Evolutionary conservation across 768 basidiomycete species (phyloP), one percentile per base, ranked within the genome.

Genomic region (Cubamyces lactineus): DNA sequence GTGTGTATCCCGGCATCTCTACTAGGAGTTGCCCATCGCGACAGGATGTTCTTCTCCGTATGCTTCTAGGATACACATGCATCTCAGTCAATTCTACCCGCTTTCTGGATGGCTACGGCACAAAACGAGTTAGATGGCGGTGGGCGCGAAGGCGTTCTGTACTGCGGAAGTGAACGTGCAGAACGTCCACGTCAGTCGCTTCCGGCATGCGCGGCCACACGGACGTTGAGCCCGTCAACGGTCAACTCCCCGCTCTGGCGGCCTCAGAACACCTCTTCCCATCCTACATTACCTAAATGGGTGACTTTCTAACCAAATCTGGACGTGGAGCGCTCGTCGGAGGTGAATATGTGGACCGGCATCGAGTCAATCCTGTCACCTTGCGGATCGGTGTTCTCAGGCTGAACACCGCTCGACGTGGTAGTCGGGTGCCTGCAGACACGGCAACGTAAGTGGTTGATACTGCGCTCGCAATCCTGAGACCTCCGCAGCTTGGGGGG

Each of bases 11-110:
- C 21, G 16, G 11, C 43, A 40, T 19, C 30, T 41, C 7, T 48
- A 46, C 52, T 34, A 41, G 19, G 38, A 24, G 19, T 5, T 23
- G n/a, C 46, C 21, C 46, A 23, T 23, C 6, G n/a, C 19, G 19
- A 23, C 46, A 47, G 51, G 30, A 51, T 19, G 51, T 26, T 40
- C 28, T n/a, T 15, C 48, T 41, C 40, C 55, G 42, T 62, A 62
- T 62, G 61, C 61, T 52, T 34, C 54, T 57, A 62, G 55, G 61
- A 52, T 52, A 46, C 55, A 55, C 60, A 52, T 24, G 50, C 34
- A 52, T 52, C 40, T 28, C 41, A 26, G 21, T 50, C 54, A 57
- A 61, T 61, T 38, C 47, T 3, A 39, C 13, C 39, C 40, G 60
- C 53, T 40, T 50, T 56, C 26, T 40, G 40, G 47, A 30, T 30